Conservation (phyloP, 257 asterid species). For the Solanum neorickii region DNA sequence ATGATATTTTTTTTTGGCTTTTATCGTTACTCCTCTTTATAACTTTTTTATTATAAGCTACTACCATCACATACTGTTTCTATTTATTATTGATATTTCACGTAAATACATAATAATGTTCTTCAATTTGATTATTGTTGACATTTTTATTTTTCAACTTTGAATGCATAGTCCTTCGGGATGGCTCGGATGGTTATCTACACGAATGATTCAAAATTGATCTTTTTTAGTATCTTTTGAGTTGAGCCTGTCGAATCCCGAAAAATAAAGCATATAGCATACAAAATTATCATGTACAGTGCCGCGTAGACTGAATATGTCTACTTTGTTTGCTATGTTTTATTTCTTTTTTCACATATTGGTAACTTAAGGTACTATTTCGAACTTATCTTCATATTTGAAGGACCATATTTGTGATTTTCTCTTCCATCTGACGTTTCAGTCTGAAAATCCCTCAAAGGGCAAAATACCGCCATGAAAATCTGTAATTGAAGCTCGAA, state of each 20-base stretch:
- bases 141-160: too few species aligned
- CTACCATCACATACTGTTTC: too few species aligned
- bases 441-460: not conserved
- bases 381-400: not conserved
- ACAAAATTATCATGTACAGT: too few species aligned
- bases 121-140: too few species aligned
- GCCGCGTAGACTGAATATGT: accelerated
- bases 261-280: too few species aligned
- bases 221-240: too few species aligned
- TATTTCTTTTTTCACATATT: not conserved
- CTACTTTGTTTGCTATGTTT: not conserved
- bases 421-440: not conserved
- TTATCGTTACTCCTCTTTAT: too few species aligned
- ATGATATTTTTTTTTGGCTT: not conserved
- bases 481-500: not conserved
- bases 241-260: accelerated
- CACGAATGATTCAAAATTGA: too few species aligned
- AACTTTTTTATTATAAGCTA: too few species aligned
- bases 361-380: not conserved
- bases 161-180: accelerated
- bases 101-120: too few species aligned
- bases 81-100: too few species aligned
- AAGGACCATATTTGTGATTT: not conserved
- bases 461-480: not conserved
- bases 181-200: too few species aligned